Base-by-base conservation (phyloP, 768 basidiomycete genomes). In the Ramaria sp. region DNA sequence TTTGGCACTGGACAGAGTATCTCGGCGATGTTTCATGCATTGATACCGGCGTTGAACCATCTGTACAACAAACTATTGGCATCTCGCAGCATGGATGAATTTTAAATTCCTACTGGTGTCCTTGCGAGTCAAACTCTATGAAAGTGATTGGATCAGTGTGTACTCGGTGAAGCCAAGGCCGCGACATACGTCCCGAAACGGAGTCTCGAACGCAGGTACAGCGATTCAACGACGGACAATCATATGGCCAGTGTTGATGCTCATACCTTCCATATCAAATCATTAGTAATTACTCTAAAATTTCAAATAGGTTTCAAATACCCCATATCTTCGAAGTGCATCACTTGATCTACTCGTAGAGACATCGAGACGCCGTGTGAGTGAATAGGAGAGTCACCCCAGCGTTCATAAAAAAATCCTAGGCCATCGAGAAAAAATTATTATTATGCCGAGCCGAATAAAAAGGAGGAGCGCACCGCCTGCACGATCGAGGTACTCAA, bases 381-480 rank as follows among this genome's bases (percentile, higher is more conserved):
- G 44, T 70, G 70, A 3, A 71, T 67, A 16, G 67, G 69, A 9
- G 70, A 68, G 43, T 71, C 70, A 37, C 70, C 70, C 70, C 57
- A 58, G 25, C 57, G 54, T 36, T 71, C 72, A 58, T 72, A 73
- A 61, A 71, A 72, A 63, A 75, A 73, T 10, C 69, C 51, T 52
- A 4, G 3, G 28, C 12, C 7, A 25, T n/a, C n/a, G n/a, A n/a
- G n/a, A n/a, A n/a, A n/a, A n/a, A n/a, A n/a, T n/a, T n/a, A n/a
- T n/a, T n/a, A n/a, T n/a, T n/a, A n/a, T n/a, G n/a, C n/a, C n/a
- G n/a, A n/a, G n/a, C n/a, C n/a, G n/a, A 24, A 32, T 7, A 22
- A 16, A 41, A 41, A 8, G 36, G 49, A 50, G 20, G 12, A 27
- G 24, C 37, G 38, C 24, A 52, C 51, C 70, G 45, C 69, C 69